phyloP scores from a whole-genome alignment of 2,329 filamentous ascomycete genomes.

The Tolypocladium paradoxum region DNA sequence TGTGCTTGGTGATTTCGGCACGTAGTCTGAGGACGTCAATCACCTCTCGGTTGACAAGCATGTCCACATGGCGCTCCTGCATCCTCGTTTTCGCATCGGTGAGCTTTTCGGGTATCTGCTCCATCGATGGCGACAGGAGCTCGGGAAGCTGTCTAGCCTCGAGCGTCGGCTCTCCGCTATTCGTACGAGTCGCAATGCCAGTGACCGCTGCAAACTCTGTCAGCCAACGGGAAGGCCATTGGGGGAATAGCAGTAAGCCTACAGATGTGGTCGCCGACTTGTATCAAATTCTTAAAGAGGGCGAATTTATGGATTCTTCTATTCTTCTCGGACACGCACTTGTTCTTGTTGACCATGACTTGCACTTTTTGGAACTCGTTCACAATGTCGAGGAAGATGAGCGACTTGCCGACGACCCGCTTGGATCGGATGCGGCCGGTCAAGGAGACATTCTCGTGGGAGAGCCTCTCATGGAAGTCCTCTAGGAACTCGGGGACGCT shows the following conservation, averaged over 20 bases:
- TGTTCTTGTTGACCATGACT: slow-evolving; percentile 59
- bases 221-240: slow-evolving; percentile 14
- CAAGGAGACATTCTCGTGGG: slow-evolving; percentile 19
- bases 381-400: slow-evolving; percentile 75
- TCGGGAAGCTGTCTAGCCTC: slow-evolving; percentile 56
- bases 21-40: slow-evolving; percentile 64
- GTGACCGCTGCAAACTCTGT: slow-evolving; percentile 44
- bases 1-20: slow-evolving; percentile 59
- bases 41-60: slow-evolving; percentile 62
- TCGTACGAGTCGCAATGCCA: slow-evolving; percentile 59
- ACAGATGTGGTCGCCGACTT: slow-evolving; percentile 79
- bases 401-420: slow-evolving; percentile 61
- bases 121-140: slow-evolving; percentile 67
- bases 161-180: slow-evolving; percentile 66
- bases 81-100: slow-evolving; percentile 61
- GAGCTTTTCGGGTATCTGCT: slow-evolving; percentile 63
- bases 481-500: slow-evolving; percentile 24
- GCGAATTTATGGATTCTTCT: slow-evolving; percentile 37
- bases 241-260: slow-evolving; percentile 26
- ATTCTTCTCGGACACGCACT: slow-evolving; percentile 24
- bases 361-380: slow-evolving; percentile 66
- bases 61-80: slow-evolving; percentile 73
- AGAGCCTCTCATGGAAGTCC: slow-evolving; percentile 13
- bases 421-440: slow-evolving; percentile 62
- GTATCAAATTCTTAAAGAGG: slow-evolving; percentile 52